Evolutionary conservation across 208 protist genomes (phyloP).

Genomic region (Crithidia mellificae): DNA sequence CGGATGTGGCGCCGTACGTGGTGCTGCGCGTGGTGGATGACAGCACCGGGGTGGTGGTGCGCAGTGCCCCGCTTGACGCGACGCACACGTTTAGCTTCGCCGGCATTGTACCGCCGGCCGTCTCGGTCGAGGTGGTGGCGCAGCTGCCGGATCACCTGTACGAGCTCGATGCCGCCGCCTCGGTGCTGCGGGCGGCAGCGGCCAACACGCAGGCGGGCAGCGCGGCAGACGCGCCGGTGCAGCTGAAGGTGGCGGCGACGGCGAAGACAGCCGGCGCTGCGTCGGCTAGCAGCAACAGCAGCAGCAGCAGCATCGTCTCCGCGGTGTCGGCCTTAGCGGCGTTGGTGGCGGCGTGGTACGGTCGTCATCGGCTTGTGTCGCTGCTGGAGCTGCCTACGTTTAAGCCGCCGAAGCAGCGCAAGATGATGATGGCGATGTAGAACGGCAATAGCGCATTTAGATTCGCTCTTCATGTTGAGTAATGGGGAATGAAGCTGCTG

Average conservation of each 20-base stretch:
- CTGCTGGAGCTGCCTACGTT: slow-evolving; percentile 38
- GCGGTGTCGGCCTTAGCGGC: slow-evolving; percentile 31
- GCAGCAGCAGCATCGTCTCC: slow-evolving; percentile 26
- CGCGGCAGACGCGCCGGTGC: slow-evolving; percentile 17
- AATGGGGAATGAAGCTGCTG: no score
- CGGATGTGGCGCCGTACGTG: slow-evolving; percentile 48
- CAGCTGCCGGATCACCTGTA: slow-evolving; percentile 48
- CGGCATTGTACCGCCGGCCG: slow-evolving; percentile 40
- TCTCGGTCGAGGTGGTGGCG: slow-evolving; percentile 48
- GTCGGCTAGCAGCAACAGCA: slow-evolving; percentile 7
- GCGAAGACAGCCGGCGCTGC: slow-evolving; percentile 1
- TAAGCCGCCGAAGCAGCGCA: slow-evolving; percentile 50
- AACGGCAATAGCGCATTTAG: no score
- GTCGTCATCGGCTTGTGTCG: slow-evolving; percentile 40
- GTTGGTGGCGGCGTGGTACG: slow-evolving; percentile 34
- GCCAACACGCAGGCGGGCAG: slow-evolving; percentile 12
- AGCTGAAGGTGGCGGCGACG: slow-evolving; percentile 42
- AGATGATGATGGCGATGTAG: slow-evolving; percentile 43
- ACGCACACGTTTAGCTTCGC: slow-evolving; percentile 70
- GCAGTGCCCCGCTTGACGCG: slow-evolving; percentile 50
- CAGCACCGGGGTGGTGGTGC: slow-evolving; percentile 51
- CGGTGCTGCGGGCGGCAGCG: slow-evolving; percentile 41
- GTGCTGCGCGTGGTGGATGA: slow-evolving; percentile 66
- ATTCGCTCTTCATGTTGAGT: no score
- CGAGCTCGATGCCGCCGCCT: slow-evolving; percentile 35